These are phyloP conservation scores for Trichaptum fuscoviolaceum DNA, from an alignment of 768 basidiomycete species.

Conservation along the genomic window DNA sequence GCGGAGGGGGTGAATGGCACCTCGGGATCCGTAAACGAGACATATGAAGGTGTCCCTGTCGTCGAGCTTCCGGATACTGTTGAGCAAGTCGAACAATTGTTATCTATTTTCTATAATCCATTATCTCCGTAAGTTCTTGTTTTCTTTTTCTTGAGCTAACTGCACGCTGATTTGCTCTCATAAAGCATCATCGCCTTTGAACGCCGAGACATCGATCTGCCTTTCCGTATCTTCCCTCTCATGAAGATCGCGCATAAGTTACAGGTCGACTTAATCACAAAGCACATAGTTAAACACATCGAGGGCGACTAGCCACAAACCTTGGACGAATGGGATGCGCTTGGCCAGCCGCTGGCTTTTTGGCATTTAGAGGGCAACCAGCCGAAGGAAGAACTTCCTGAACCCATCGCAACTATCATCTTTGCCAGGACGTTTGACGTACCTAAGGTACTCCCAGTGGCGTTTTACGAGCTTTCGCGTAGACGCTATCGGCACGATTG, in stretches of 20 bases:
- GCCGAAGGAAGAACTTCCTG: too few species aligned
- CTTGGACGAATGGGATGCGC: too few species aligned
- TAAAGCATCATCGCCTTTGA: neutral
- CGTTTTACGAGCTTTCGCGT: too few species aligned
- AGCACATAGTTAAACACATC: neutral
- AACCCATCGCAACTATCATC: too few species aligned
- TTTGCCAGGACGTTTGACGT: too few species aligned
- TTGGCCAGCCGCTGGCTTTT: too few species aligned
- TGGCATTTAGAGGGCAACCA: too few species aligned
- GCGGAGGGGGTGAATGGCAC: too few species aligned
- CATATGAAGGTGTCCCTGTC: neutral
- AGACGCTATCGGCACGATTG: too few species aligned
- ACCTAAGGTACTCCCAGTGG: too few species aligned
- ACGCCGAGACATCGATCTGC: neutral
- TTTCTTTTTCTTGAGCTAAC: neutral
- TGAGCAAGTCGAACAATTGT: neutral
- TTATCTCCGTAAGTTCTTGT: neutral
- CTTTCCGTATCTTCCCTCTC: neutral
- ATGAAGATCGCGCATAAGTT: neutral
- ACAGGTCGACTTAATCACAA: neutral
- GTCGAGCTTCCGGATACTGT: neutral
- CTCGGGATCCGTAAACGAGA: too few species aligned
- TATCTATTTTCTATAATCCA: neutral
- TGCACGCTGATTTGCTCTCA: neutral
- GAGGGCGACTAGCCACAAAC: too few species aligned